Conservation (phyloP, 768 basidiomycete species). For the Termitomyces sp. region DNA sequence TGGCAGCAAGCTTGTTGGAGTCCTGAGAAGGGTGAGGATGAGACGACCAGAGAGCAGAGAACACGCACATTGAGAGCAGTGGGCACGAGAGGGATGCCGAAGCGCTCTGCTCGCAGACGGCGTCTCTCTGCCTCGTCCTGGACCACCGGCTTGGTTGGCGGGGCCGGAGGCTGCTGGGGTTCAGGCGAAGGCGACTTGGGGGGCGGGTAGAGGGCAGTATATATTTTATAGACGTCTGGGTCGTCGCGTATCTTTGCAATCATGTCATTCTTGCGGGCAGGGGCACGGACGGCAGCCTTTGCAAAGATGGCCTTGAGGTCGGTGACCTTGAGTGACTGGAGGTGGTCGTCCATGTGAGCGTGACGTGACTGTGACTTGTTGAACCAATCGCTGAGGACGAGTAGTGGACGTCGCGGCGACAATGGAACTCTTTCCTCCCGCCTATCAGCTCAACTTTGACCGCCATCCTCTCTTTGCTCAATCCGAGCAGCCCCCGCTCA, state of each 20-base stretch:
- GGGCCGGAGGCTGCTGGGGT: slow-evolving; percentile 2
- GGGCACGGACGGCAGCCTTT: slow-evolving; percentile 43
- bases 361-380: slow-evolving; percentile 19
- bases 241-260: slow-evolving; percentile 57
- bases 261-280: slow-evolving; percentile 65
- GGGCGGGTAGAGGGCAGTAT: slow-evolving; percentile 25
- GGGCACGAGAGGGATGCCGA: slow-evolving; percentile 59
- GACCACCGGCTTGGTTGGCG: slow-evolving; percentile 3
- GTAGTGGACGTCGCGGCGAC: slow-evolving; percentile 48
- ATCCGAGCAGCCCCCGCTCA: slow-evolving; percentile 13
- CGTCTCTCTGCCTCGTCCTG: slow-evolving; percentile 50
- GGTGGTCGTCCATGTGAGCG: slow-evolving; percentile 27
- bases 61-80: slow-evolving; percentile 16
- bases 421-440: slow-evolving; percentile 49
- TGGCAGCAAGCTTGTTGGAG: slow-evolving; percentile 43
- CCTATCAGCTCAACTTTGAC: slow-evolving; percentile 44
- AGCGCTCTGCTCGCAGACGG: slow-evolving; percentile 62
- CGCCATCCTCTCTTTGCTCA: slow-evolving; percentile 19
- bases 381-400: slow-evolving; percentile 40
- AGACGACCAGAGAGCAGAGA: background rate
- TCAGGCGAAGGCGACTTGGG: slow-evolving; percentile 17
- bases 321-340: slow-evolving; percentile 66
- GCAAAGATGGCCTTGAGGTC: slow-evolving; percentile 64
- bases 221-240: slow-evolving; percentile 41
- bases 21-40: slow-evolving; percentile 30